A percentile compares a stretch with the other conserved stretches of the same genome.
These are phyloP conservation scores for Nannochloris sp. DNA, from an alignment of 139 green algal genomes.

Conservation along the genomic window DNA sequence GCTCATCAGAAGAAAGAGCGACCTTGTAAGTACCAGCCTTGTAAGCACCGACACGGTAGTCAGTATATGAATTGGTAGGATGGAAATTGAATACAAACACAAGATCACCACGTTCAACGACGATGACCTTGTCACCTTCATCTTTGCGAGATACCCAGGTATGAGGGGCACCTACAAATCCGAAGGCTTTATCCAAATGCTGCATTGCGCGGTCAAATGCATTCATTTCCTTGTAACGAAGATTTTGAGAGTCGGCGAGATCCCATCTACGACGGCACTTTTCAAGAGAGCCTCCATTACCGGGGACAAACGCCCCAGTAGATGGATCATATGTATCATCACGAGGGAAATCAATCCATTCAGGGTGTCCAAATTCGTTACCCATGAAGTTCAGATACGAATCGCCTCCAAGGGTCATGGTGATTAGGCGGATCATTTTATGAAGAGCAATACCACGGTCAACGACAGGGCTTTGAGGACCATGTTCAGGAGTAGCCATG, in stretches of 20 bases:
- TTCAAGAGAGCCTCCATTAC: conserved; percentile 89
- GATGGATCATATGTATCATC: conserved; percentile 83
- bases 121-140: conserved; percentile 91
- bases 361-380: conserved; percentile 92
- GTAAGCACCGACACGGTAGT: conserved; percentile 83
- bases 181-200: conserved; percentile 89
- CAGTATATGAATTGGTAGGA: conserved; percentile 75
- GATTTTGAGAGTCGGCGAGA: conserved; percentile 63
- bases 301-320: conserved; percentile 76
- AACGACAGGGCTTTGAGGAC: conserved; percentile 37
- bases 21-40: conserved; percentile 60
- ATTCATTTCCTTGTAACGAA: conserved; percentile 79
- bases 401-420: conserved; percentile 87
- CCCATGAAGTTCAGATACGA: conserved; percentile 98
- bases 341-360: conserved; percentile 99
- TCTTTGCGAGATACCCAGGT: conserved; percentile 71
- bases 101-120: conserved; percentile 86
- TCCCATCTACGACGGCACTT: conserved; percentile 94
- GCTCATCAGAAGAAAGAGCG: conserved; percentile 73
- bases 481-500: conserved; percentile 61
- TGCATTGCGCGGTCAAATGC: conserved; percentile 89
- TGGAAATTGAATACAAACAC: conserved; percentile 99
- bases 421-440: conserved; percentile 93
- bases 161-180: conserved; percentile 77
- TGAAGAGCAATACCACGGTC: conserved; percentile 95